These are phyloP conservation scores for Chytriomyces sp. DNA, from an alignment of 192 early-diverging fungal genomes.

Conservation along the genomic window DNA sequence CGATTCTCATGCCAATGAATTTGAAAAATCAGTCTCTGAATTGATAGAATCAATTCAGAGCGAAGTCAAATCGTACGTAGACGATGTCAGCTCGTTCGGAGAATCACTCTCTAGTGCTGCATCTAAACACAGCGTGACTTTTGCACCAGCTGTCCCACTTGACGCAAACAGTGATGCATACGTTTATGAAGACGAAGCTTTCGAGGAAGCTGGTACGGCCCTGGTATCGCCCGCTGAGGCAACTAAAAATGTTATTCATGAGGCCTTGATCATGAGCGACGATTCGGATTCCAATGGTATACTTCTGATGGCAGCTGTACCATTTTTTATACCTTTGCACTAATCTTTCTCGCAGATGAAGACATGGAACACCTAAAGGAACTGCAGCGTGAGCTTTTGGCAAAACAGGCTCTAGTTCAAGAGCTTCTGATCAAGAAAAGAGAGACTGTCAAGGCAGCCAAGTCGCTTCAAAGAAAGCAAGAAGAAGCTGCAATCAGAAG, in stretches of 20 bases:
- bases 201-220: background rate
- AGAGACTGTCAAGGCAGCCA: background rate
- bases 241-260: too few relatives aligned
- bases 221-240: too few relatives aligned
- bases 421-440: background rate
- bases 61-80: constrained; percentile 7
- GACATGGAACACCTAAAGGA: background rate
- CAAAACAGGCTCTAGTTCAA: background rate
- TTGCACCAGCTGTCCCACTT: background rate
- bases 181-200: background rate
- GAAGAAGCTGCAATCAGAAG: background rate
- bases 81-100: constrained; percentile 25
- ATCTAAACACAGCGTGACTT: background rate
- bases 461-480: background rate
- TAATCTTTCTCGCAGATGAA: background rate
- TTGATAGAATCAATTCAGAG: constrained; percentile 19
- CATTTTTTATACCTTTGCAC: too few relatives aligned
- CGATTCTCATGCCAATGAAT: background rate
- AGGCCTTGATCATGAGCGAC: too few relatives aligned
- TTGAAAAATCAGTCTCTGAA: constrained; percentile 7
- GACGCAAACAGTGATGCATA: background rate
- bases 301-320: too few relatives aligned
- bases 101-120: background rate
- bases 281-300: too few relatives aligned
- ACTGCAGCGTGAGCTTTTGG: background rate